Evolutionary conservation across 768 basidiomycete genomes (phyloP), one percentile per base, ranked within the genome.

Genomic region (Kwoniella sp.): DNA sequence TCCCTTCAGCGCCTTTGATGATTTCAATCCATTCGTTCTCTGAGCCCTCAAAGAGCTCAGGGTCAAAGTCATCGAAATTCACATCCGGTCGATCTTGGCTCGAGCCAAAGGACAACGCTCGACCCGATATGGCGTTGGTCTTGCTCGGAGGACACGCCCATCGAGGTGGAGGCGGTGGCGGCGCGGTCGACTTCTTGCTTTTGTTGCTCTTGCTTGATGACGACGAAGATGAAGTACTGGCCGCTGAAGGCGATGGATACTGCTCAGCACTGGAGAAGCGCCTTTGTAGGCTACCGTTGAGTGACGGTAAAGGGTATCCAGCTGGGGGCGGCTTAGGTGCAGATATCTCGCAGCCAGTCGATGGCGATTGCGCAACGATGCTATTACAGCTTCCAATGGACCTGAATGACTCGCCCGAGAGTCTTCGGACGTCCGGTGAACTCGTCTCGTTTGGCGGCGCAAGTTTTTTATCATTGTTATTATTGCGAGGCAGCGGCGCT

Each of bases 1-100:
- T 66, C 11, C 73, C 75, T 34, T 74, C 73, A 20, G 55, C 55
- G 48, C 73, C 73, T 55, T 77, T 77, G 58, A 77, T 73, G 37
- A 77, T 61, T 55, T 77, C 75, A 9, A 71, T 64, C 65, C 63
- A 64, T 30, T 72, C 69, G 31, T 65, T 71, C 23, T 69, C 69
- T 38, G 26, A 20, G 20, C 65, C 67, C 13, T 67, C 65, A 45
- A 72, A 68, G 13, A 75, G 58, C 63, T 75, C 73, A 11, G 71
- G 63, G 51, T 71, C 72, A 30, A 75, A 68, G 26, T 75, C 72
- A n/a, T 66, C 63, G 28, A 65, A 65, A 25, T 45, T 65, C 57
- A 71, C 58, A 47, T 72, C 71, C 5, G 73, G 73, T 53, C 69
- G 57, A 55, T 65, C 64, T 51, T 65, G 60, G 23, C 58, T 25